A percentile compares a stretch with the other conserved stretches of the same genome.
phyloP scores from a whole-genome alignment of 2,329 filamentous ascomycete genomes.

The Exophiala aquamarina region DNA sequence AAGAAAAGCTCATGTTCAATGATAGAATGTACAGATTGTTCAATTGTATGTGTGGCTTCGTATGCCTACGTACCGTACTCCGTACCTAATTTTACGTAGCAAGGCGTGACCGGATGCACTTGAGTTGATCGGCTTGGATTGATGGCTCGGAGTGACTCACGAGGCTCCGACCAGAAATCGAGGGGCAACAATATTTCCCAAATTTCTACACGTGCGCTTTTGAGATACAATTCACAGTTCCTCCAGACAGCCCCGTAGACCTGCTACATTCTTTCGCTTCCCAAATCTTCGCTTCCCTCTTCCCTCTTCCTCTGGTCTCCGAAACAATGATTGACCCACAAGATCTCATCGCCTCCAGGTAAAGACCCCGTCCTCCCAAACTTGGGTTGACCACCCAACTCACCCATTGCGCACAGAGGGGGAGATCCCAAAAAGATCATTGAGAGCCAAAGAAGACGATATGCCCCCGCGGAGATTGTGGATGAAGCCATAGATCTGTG shows the following conservation, averaged over 20 bases:
- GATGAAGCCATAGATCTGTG: conserved; percentile 72
- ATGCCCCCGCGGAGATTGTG: conserved; percentile 77
- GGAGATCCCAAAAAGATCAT: conserved; percentile 89
- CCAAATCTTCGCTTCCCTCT: not conserved
- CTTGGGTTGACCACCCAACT: not conserved
- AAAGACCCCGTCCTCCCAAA: conserved; percentile 4
- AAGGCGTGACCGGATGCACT: too few species aligned
- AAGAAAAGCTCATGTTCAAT: too few species aligned
- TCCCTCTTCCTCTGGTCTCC: not conserved
- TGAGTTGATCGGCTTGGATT: too few species aligned
- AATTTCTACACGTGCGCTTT: too few species aligned
- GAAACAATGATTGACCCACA: conserved; percentile 68
- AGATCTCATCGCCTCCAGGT: conserved; percentile 74
- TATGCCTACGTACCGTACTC: too few species aligned
- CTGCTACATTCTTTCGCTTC: not conserved
- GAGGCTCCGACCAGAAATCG: conserved; percentile 1
- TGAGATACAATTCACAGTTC: too few species aligned
- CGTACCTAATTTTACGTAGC: too few species aligned
- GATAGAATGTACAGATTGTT: too few species aligned
- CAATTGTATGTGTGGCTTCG: too few species aligned
- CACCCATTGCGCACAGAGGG: conserved; percentile 52
- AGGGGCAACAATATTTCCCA: conserved; percentile 3
- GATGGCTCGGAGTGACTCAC: not conserved
- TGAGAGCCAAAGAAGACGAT: conserved; percentile 82
- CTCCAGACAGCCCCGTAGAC: too few species aligned